phyloP scores from a whole-genome alignment of 2,329 filamentous ascomycete species.

The Claviceps sp. region DNA sequence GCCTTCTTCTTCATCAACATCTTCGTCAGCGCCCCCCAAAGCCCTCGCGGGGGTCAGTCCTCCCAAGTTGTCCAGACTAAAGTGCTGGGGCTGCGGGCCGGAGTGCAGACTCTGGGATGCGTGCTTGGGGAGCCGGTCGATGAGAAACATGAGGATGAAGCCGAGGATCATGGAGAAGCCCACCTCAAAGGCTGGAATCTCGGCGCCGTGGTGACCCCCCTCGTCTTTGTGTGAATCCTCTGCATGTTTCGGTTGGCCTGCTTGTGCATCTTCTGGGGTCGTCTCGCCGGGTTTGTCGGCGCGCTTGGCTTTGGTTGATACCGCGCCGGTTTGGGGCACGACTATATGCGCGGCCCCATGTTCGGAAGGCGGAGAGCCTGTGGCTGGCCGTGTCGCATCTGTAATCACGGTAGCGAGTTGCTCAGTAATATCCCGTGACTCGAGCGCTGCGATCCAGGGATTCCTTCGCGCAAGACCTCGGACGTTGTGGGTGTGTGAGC shows the following conservation, averaged over 20 bases:
- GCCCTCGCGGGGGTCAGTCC: slow-evolving; percentile 23
- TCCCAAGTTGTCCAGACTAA: slow-evolving; percentile 73
- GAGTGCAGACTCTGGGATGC: slow-evolving; percentile 51
- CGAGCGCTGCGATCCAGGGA: slow-evolving; percentile 16
- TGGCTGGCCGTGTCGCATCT: neutral
- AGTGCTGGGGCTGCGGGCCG: slow-evolving; percentile 61
- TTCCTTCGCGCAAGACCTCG: slow-evolving; percentile 19
- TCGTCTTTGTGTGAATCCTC: slow-evolving; percentile 20
- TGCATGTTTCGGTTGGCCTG: slow-evolving; percentile 7
- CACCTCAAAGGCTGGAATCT: slow-evolving; percentile 60
- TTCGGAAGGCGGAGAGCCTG: neutral
- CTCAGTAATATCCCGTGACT: slow-evolving; percentile 14
- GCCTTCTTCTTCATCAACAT: slow-evolving; percentile 42
- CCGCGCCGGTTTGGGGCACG: neutral
- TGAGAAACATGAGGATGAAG: slow-evolving; percentile 93
- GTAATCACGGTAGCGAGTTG: slow-evolving; percentile 10
- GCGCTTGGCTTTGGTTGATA: neutral
- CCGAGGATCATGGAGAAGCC: slow-evolving; percentile 77
- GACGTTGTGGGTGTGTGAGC: slow-evolving; percentile 23
- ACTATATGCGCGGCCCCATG: neutral
- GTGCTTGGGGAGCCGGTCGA: slow-evolving; percentile 73
- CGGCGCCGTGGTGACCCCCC: slow-evolving; percentile 13
- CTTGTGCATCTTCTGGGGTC: neutral
- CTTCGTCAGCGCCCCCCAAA: slow-evolving; percentile 32
- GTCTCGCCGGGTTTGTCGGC: neutral